Base-by-base conservation (phyloP, 495 filamentous ascomycete genomes). In the Penicillium argentinense region DNA sequence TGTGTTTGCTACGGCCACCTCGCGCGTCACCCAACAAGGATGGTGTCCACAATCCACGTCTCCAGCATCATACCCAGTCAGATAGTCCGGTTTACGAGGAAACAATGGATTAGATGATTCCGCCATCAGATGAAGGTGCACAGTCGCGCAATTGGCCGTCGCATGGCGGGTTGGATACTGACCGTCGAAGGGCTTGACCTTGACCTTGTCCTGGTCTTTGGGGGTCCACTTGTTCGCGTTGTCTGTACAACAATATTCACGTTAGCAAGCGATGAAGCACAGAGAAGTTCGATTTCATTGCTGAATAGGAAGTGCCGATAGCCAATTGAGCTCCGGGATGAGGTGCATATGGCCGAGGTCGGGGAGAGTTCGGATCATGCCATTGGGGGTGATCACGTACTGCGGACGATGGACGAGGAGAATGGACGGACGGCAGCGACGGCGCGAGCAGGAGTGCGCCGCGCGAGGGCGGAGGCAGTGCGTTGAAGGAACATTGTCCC, bases 401-500 rank as follows among this genome's bases (percentile, higher is more conserved):
- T 59, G 60, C 74, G 72, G 52, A 62, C 47, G 57, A 76, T 54
- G 50, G 73, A 74, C 34, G 73, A 71, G 48, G 74, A 73, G 58
- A 78, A 75, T 8, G 69, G 65, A 58, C 73, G 73, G 27, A 57
- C 57, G 45, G 62, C 60, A 40, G 68, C 73, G 51, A 79, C 54
- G 57, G 83, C 79, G 53, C 77, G 69, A 62, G 79, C 70, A 53
- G 81, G 81, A 45, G 81, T 81, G 60, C 88, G 87, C 69, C 86
- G 80, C 48, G 82, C 84, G 54, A 85, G 76, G 60, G 82, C 78
- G 57, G 87, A 67, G 60, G 82, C 87, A 55, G 88, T 82, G 69
- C 89, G 87, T 73, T 88, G 85, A 64, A 93, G 74, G 71, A 92
- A 87, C 87, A 92, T 93, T 74, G 72, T 76, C 62, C 67, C 56